These are phyloP conservation scores for Pseudogymnoascus verrucosus DNA, from an alignment of 2,329 filamentous ascomycete genomes.

Conservation along the genomic window DNA sequence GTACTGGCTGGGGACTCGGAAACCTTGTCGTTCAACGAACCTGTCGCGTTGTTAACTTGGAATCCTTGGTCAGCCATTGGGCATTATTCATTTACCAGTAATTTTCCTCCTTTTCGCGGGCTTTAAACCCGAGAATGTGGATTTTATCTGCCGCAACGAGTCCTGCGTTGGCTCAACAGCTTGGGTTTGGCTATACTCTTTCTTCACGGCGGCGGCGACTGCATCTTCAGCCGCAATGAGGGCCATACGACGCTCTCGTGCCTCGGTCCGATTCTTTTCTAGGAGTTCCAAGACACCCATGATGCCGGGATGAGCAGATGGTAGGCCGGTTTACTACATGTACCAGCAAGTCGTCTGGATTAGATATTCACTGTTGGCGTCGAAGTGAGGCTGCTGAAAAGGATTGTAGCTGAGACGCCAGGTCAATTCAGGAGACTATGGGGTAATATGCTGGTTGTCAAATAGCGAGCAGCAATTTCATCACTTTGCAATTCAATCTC, in stretches of 20 bases:
- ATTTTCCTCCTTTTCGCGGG: background rate
- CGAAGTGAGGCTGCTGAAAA: background rate
- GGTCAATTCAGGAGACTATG: background rate
- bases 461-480: background rate
- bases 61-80: background rate
- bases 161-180: background rate
- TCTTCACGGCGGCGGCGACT: background rate
- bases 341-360: background rate
- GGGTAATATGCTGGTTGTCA: background rate
- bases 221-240: background rate
- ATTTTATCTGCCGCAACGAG: background rate
- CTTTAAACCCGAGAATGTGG: background rate
- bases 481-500: background rate
- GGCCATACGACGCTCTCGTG: constrained; percentile 1
- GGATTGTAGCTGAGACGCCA: background rate
- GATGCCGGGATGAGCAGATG: background rate
- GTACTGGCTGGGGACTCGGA: background rate
- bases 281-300: background rate
- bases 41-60: background rate
- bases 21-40: background rate
- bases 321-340: background rate
- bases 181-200: background rate
- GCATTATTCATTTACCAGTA: background rate
- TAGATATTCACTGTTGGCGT: background rate
- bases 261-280: background rate